Evolutionary conservation across 768 basidiomycete species (phyloP).

Genomic region (Jaapia argillacea): DNA sequence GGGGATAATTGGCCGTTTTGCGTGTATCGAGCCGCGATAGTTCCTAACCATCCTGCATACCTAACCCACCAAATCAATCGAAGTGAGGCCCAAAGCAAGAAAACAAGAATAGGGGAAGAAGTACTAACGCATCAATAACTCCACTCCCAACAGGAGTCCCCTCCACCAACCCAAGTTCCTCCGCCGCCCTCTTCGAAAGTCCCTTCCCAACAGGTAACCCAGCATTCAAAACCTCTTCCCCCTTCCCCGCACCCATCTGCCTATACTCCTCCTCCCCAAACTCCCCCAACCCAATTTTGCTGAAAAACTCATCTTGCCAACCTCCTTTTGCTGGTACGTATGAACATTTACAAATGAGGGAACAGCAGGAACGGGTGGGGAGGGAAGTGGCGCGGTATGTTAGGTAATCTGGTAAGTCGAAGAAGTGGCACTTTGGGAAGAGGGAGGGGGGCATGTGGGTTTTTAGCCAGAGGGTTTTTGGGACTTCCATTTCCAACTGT

Average conservation of each 20-base stretch:
- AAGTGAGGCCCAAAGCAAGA: neutral
- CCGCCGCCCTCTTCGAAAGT: constrained; percentile 66
- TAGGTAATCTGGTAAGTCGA: constrained; percentile 91
- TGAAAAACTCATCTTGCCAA: constrained; percentile 87
- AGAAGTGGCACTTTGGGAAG: constrained; percentile 75
- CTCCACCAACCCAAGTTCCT: constrained; percentile 73
- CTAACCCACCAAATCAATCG: constrained; percentile 22
- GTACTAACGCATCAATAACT: constrained; percentile 83
- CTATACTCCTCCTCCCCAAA: constrained; percentile 59
- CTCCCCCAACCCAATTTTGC: constrained; percentile 69
- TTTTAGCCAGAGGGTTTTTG: constrained; percentile 96
- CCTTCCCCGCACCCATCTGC: constrained; percentile 62
- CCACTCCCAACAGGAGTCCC: constrained; percentile 92
- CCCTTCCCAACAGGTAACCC: constrained; percentile 81
- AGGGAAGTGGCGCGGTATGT: constrained; percentile 82
- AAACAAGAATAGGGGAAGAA: neutral
- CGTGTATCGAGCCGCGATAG: constrained; percentile 70
- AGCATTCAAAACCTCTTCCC: constrained; percentile 62
- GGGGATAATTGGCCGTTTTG: constrained; percentile 38
- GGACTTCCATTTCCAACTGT: constrained; percentile 96
- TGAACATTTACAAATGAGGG: constrained; percentile 92
- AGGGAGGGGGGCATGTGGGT: constrained; percentile 64
- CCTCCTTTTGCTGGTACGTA: constrained; percentile 75
- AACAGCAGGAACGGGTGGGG: constrained; percentile 78
- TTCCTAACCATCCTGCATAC: constrained; percentile 96